Evolutionary conservation across 495 filamentous ascomycete species (phyloP).

Genomic region (Tuber umbilicatum): DNA sequence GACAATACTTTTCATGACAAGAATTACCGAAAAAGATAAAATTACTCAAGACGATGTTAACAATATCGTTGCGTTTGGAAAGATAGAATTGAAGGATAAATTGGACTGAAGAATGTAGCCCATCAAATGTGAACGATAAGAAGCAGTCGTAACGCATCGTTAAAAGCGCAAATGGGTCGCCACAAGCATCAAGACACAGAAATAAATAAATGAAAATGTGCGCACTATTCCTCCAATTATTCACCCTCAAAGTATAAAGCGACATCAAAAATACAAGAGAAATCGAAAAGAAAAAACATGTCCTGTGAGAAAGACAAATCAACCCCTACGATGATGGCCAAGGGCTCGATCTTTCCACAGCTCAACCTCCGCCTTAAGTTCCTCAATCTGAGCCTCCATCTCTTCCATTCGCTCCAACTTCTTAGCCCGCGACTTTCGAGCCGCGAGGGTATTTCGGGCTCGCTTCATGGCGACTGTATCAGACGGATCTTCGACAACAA

Average conservation of each 20-base stretch:
- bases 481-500: constrained; percentile 64
- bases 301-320: constrained; percentile 11
- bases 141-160: background rate
- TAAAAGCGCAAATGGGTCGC: background rate
- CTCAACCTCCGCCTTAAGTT: constrained; percentile 50
- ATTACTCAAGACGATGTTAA: no score
- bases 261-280: constrained; percentile 7
- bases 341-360: constrained; percentile 45
- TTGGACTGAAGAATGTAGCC: background rate
- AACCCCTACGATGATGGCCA: constrained; percentile 14
- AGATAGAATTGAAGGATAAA: background rate
- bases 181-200: background rate
- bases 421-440: constrained; percentile 84
- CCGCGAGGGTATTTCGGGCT: constrained; percentile 89
- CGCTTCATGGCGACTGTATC: constrained; percentile 78
- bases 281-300: constrained; percentile 12
- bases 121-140: no score
- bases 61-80: no score
- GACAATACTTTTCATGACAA: background rate
- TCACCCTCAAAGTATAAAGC: background rate
- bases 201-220: background rate
- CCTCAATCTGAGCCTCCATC: constrained; percentile 52
- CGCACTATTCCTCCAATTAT: background rate
- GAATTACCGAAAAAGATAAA: no score
- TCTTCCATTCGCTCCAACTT: constrained; percentile 64